phyloP scores from a whole-genome alignment of 2,329 filamentous ascomycete species.

The Pyricularia pennisetigena region DNA sequence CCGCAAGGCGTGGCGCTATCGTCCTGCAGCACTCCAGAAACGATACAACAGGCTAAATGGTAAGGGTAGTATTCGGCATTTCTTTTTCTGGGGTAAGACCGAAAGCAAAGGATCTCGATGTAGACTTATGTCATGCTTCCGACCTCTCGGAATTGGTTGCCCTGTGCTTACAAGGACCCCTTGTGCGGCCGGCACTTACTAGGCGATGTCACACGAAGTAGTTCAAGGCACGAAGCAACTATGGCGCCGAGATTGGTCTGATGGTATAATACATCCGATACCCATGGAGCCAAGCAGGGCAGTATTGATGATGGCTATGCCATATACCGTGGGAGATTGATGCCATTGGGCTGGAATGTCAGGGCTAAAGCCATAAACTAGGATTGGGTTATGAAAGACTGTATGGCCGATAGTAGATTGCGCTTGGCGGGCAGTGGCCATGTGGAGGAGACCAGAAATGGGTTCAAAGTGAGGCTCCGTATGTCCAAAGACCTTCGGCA shows the following conservation, averaged over 20 bases:
- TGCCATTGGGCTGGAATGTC: background rate
- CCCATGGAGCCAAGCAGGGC: background rate
- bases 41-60: background rate
- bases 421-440: background rate
- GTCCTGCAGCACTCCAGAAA: background rate
- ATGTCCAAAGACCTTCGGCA: background rate
- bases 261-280: background rate
- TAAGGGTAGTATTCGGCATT: background rate
- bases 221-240: background rate
- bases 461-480: background rate
- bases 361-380: background rate
- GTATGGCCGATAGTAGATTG: background rate
- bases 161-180: background rate
- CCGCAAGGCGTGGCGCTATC: background rate
- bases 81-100: background rate
- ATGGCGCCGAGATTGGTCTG: background rate
- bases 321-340: background rate
- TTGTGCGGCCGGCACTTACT: background rate
- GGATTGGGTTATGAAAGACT: background rate
- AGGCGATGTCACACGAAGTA: background rate
- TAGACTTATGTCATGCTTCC: background rate
- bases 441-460: background rate
- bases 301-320: background rate
- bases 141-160: background rate
- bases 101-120: background rate